phyloP scores from a whole-genome alignment of 2,329 filamentous ascomycete genomes.

The Verticillium longisporum region DNA sequence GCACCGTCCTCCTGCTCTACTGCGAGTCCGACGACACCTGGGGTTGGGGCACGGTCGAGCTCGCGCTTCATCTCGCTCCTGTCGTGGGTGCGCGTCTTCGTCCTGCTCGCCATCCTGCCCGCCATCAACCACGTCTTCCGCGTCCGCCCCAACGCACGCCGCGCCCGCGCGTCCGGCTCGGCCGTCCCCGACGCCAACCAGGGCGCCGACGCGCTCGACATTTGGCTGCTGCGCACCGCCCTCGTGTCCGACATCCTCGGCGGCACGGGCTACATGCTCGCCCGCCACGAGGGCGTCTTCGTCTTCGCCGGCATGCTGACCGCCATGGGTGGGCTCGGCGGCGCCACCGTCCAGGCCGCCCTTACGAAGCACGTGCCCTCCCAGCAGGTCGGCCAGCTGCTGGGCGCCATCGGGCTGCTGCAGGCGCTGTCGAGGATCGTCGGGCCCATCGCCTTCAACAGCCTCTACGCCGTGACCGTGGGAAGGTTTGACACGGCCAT shows the following conservation, averaged over 20 bases:
- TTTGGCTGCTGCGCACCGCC: conserved; percentile 67
- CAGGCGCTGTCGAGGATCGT: conserved; percentile 77
- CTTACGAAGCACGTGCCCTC: conserved; percentile 87
- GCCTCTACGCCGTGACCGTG: conserved; percentile 79
- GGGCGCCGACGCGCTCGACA: conserved; percentile 72
- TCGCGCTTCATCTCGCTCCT: conserved; percentile 76
- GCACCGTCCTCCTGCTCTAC: conserved; percentile 80
- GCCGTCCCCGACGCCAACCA: conserved; percentile 40
- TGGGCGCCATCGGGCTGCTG: conserved; percentile 80
- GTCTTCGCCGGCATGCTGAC: conserved; percentile 65
- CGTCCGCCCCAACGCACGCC: conserved; percentile 37
- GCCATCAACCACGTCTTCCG: conserved; percentile 70
- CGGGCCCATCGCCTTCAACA: conserved; percentile 76
- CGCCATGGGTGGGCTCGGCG: conserved; percentile 75
- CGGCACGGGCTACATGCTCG: conserved; percentile 66
- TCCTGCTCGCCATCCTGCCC: conserved; percentile 70
- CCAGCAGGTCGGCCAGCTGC: conserved; percentile 75
- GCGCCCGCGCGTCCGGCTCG: conserved; percentile 28
- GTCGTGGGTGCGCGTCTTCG: conserved; percentile 68
- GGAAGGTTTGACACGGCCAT: conserved; percentile 72
- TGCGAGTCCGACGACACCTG: conserved; percentile 71
- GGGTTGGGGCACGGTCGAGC: conserved; percentile 74
- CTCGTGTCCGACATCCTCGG: conserved; percentile 72
- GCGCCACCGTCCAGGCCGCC: conserved; percentile 75
- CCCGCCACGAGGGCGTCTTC: conserved; percentile 57